These are phyloP conservation scores for Botrytis medusae DNA, from an alignment of 2,329 filamentous ascomycete genomes.

Conservation along the genomic window DNA sequence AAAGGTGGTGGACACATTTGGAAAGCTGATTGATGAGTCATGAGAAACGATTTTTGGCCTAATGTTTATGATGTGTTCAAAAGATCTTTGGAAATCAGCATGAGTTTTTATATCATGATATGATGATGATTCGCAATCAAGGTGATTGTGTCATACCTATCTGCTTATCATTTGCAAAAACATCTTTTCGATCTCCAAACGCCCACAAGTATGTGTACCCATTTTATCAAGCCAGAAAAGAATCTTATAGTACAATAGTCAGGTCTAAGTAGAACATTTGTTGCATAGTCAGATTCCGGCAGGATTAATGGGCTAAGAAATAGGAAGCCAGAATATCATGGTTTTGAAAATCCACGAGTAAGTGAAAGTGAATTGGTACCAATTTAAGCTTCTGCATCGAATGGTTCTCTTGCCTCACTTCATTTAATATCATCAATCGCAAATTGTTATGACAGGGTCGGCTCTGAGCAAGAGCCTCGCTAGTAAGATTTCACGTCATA, in stretches of 20 bases:
- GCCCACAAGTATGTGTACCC: not conserved
- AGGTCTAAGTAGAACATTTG: not conserved
- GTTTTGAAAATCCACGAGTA: not conserved
- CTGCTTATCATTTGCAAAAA: not conserved
- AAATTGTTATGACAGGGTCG: not conserved
- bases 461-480: not conserved
- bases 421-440: not conserved
- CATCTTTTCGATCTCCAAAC: not conserved
- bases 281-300: not conserved
- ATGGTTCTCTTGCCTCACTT: not conserved
- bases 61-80: not conserved
- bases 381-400: not conserved
- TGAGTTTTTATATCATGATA: not conserved
- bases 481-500: not conserved
- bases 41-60: not conserved
- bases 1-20: conserved; percentile 42
- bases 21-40: conserved; percentile 33
- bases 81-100: not conserved
- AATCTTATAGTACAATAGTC: not conserved
- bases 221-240: not conserved
- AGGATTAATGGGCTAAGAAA: not conserved
- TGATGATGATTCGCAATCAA: not conserved
- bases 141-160: not conserved
- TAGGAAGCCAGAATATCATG: not conserved
- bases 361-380: not conserved